phyloP scores from a whole-genome alignment of 164 flowering plant genomes.

The Magnolia kwangsiensis region DNA sequence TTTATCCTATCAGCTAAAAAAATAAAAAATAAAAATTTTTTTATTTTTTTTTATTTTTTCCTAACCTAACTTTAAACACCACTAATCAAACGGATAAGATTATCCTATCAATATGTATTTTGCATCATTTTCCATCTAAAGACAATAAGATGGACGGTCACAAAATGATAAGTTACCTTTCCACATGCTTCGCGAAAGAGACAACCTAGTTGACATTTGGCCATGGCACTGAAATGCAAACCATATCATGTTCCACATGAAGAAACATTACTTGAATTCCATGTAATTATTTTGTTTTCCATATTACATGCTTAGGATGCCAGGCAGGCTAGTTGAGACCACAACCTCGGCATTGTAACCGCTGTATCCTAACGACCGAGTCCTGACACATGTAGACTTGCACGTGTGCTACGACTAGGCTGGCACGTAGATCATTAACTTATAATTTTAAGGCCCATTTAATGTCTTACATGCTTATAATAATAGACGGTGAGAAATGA shows the following conservation, averaged over 20 bases:
- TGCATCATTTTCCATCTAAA: no score
- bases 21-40: no score
- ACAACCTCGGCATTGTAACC: background rate
- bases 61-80: no score
- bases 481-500: background rate
- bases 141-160: no score
- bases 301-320: background rate
- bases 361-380: background rate
- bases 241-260: background rate
- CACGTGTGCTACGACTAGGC: background rate
- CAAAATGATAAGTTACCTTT: no score
- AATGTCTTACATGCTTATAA: background rate
- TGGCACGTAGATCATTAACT: background rate
- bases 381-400: no score
- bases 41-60: no score
- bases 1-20: no score
- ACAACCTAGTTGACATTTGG: background rate
- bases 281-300: background rate
- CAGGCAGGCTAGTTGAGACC: background rate
- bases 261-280: background rate
- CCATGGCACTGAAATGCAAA: background rate
- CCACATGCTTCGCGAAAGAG: no score
- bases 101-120: no score
- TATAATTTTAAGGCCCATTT: background rate
- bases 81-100: no score